Conservation (phyloP, 1,284 basidiomycete species). For the Apiotrichum sp. region DNA sequence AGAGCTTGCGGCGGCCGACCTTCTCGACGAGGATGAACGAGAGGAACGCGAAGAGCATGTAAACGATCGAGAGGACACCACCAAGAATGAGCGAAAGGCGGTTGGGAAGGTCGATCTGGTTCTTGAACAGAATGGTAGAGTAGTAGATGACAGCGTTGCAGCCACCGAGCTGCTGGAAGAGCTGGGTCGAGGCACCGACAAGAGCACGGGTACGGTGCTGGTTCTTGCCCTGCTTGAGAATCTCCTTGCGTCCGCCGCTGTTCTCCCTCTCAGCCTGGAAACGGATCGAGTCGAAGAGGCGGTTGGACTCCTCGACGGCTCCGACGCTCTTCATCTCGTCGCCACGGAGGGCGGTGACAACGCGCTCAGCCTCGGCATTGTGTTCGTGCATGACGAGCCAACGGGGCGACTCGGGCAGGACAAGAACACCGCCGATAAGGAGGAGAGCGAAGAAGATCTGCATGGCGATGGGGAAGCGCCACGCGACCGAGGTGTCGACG, state of each 20-base stretch:
- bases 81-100: slow-evolving; percentile 48
- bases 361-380: slow-evolving; percentile 38
- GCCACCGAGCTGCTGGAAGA: slow-evolving; percentile 51
- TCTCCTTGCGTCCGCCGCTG: slow-evolving; percentile 31
- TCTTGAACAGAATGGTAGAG: slow-evolving; percentile 49
- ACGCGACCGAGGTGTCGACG: slow-evolving; percentile 45
- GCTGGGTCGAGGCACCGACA: slow-evolving; percentile 50
- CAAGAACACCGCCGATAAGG: slow-evolving; percentile 47
- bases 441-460: slow-evolving; percentile 52
- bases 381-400: slow-evolving; percentile 50
- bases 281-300: slow-evolving; percentile 45
- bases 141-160: slow-evolving; percentile 49
- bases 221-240: slow-evolving; percentile 49
- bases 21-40: slow-evolving; percentile 52
- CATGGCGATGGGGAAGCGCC: slow-evolving; percentile 51
- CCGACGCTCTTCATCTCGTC: slow-evolving; percentile 33
- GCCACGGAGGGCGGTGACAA: slow-evolving; percentile 46
- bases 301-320: slow-evolving; percentile 39
- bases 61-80: slow-evolving; percentile 51
- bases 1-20: slow-evolving; percentile 50
- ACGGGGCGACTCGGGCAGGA: slow-evolving; percentile 52
- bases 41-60: slow-evolving; percentile 49
- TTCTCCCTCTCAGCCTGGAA: slow-evolving; percentile 21
- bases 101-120: slow-evolving; percentile 44
- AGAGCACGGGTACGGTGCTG: slow-evolving; percentile 49